Base-by-base conservation (phyloP, 164 flowering plant species). In the Vitis amurensis region DNA sequence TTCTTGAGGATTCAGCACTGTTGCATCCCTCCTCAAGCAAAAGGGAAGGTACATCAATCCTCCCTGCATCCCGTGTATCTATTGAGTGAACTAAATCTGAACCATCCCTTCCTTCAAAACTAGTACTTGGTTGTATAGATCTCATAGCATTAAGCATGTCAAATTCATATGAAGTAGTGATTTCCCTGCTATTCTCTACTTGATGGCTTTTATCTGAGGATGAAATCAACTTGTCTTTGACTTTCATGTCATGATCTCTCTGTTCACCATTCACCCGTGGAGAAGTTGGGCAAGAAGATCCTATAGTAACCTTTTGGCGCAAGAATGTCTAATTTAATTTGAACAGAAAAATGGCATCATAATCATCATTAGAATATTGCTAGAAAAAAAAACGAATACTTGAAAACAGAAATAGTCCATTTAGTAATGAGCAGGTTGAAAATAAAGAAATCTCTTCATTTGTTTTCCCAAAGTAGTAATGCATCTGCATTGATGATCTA, bases 301-400 rank as follows among this genome's bases (percentile, higher is more conserved):
- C 85, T 53, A 87, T 67, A 29, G 81, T 78, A 29, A 75, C 81
- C 81, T 77, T 84, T 73, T 80, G 86, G 58, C 85, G 85, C 78
- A 86, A 65, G 76, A 85, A 88, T 44, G 91, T 84, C 88, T 86
- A 51, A 13, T 17, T 29, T 10, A 59, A 57, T 64, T n/a, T 9
- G 53, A 73, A 60, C 47, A 61, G 12, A 61, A 70, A 19, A 44
- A 37, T 37, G 27, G 8, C 44, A 31, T 31, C 6, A 3, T 37
- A 37, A 37, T 37, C 44, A 37, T 37, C 44, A 37, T 37, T 37
- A 37, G 44, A 37, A 37, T 37, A 37, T 37, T 37, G 7, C 44
- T 37, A 50, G 3, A 76, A 14, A 58, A 50, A 10, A 47, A 47
- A 60, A n/a, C 49, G 50, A 2, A 59, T 37, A 37, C 44, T 37